phyloP scores from a whole-genome alignment of 352 stramenopile species.

The Phytophthora brassicae region DNA sequence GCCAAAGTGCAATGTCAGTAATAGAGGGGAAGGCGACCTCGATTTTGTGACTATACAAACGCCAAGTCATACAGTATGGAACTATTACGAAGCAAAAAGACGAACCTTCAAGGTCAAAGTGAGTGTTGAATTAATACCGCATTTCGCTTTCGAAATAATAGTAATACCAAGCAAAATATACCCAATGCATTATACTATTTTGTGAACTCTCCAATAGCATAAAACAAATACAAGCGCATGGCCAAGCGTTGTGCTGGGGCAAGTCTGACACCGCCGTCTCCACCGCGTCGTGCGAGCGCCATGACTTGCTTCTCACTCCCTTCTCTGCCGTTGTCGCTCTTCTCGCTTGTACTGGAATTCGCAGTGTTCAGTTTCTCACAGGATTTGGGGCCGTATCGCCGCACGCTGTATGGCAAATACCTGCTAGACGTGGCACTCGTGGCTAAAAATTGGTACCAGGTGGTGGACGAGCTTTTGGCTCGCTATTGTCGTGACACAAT shows the following conservation, averaged over 20 bases:
- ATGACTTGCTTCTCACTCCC: constrained; percentile 10
- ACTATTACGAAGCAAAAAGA: constrained; percentile 12
- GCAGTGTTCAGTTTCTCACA: constrained; percentile 20
- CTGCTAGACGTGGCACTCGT: constrained; percentile 38
- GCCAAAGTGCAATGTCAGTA: constrained; percentile 15
- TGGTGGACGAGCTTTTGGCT: constrained; percentile 37
- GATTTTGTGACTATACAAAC: neutral
- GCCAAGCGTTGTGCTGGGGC: constrained; percentile 11
- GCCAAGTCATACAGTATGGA: neutral
- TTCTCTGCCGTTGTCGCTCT: constrained; percentile 34
- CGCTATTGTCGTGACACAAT: constrained; percentile 25
- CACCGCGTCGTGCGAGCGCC: constrained; percentile 1
- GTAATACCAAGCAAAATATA: too few relatives aligned
- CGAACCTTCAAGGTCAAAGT: constrained; percentile 11
- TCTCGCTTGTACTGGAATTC: constrained; percentile 39
- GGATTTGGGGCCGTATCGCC: constrained; percentile 8
- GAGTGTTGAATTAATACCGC: neutral
- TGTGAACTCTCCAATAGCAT: too few relatives aligned
- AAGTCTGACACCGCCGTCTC: neutral
- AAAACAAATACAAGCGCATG: too few relatives aligned
- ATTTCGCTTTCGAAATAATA: too few relatives aligned
- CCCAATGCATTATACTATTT: too few relatives aligned
- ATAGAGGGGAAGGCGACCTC: neutral
- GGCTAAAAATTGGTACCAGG: constrained; percentile 32
- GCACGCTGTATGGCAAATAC: constrained; percentile 2